Evolutionary conservation across 257 asterid species (phyloP).

Genomic region (Nicotiana obtusifolia): DNA sequence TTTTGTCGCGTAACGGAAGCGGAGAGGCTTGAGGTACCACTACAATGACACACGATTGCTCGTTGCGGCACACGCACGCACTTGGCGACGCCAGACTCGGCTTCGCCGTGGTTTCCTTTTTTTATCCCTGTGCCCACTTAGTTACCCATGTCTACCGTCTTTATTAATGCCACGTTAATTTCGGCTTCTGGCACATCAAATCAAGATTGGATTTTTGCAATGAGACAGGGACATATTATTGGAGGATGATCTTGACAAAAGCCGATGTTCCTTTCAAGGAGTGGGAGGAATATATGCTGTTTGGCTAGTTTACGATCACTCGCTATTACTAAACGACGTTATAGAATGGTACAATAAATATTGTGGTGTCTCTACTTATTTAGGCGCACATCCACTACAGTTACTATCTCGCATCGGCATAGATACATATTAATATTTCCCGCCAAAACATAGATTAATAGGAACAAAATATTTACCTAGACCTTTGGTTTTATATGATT

Average conservation of each 20-base stretch:
- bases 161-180: constrained; percentile 1
- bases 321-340: too few species aligned
- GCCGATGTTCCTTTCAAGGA: neutral
- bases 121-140: constrained; percentile 1
- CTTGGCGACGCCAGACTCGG: neutral
- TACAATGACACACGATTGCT: constrained; percentile 33
- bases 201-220: neutral
- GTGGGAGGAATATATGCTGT: neutral
- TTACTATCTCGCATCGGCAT: too few species aligned
- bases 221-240: neutral
- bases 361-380: too few species aligned
- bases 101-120: neutral
- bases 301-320: neutral
- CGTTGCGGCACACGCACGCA: constrained; percentile 1
- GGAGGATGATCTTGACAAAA: neutral
- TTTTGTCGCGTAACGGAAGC: constrained; percentile 20
- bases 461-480: too few species aligned
- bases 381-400: too few species aligned
- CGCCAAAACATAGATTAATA: too few species aligned
- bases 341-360: too few species aligned
- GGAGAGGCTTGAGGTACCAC: constrained; percentile 17
- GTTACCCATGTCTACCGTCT: neutral
- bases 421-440: too few species aligned
- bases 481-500: too few species aligned
- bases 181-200: neutral